These are phyloP conservation scores for Trifolium repens DNA, from an alignment of 306 rosid species.

Conservation along the genomic window DNA sequence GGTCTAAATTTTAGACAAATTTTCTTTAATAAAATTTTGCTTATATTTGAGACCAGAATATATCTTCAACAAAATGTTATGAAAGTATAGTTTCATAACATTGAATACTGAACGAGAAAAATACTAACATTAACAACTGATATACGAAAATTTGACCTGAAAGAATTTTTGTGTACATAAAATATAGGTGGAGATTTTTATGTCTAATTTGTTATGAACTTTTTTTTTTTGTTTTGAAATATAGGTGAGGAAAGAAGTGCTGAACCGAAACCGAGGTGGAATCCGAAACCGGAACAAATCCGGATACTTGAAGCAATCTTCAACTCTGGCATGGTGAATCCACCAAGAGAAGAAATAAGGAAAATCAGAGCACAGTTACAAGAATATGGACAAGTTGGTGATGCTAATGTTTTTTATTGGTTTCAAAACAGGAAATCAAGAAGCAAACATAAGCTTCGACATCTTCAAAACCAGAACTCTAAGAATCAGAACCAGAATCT, in stretches of 20 bases:
- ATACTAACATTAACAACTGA: no score
- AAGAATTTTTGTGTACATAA: not conserved
- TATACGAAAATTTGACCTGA: not conserved
- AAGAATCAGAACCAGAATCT: conserved; percentile 5
- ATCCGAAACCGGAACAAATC: conserved; percentile 94
- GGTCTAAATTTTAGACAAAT: no score
- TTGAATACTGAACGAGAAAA: no score
- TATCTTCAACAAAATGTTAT: no score
- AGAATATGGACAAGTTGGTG: conserved; percentile 96
- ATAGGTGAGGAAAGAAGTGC: conserved; percentile 82
- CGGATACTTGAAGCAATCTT: conserved; percentile 87
- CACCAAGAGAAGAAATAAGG: conserved; percentile 92
- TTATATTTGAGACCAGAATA: no score
- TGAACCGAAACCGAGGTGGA: conserved; percentile 97
- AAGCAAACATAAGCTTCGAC: conserved; percentile 97
- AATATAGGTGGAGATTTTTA: not conserved
- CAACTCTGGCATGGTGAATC: conserved; percentile 98
- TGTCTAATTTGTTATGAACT: not conserved
- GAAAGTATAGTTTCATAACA: no score
- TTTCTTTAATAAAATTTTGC: no score
- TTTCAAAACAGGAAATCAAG: conserved; percentile 95
- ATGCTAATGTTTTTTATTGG: conserved; percentile 97
- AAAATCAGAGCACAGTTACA: conserved; percentile 88
- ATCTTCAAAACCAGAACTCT: conserved; percentile 61
- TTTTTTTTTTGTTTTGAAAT: not conserved